Evolutionary conservation across 805 yeast genomes (phyloP), one percentile per base, ranked within the genome.

Genomic region (Cyberlindnera amylophila): DNA sequence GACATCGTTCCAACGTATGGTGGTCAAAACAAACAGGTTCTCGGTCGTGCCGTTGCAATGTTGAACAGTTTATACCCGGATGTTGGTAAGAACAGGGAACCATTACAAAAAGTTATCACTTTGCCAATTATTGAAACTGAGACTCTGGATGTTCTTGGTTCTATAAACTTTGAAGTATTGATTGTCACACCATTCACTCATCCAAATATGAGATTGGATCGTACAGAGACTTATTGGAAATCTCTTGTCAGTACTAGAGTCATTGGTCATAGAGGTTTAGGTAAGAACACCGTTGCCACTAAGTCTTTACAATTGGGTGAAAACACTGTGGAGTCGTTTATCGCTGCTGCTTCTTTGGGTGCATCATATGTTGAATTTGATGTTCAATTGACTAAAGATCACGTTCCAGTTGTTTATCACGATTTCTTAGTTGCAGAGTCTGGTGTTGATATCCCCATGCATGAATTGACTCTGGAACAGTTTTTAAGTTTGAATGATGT

Each of bases 281-380:
- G 98, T 52, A 90, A 89, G 68, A 91, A 91, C 64, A 73, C 76
- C 39, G 73, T 80, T 44, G 74, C 75, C 33, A 74, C 82, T 36
- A 81, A 78, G 48, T 85, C 96, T 4, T 72, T 91, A 56, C 98
- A 91, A 63, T 72, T 91, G 46, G 98, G 98, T 32, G 98, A 91
- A 57, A 91, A 91, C 61, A 91, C 98, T 0, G 84, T 91, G 16
- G 96, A 91, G 55, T 86, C 96, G 0, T 91, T 91, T 55, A 85
- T 91, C 58, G 95, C 96, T 11, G 98, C 98, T 0, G 96, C 97
- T 0, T 88, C 95, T 2, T 69, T 91, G 51, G 98, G 98, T 32
- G 98, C 98, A 1, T 83, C 95, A 3, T 91, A 91, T 57, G 97
- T 91, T 39, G 98, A 91, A 64, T 91, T 91, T 61, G 98, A 91